Base-by-base conservation (phyloP, 2,329 filamentous ascomycete genomes). In the Cadophora sp. region DNA sequence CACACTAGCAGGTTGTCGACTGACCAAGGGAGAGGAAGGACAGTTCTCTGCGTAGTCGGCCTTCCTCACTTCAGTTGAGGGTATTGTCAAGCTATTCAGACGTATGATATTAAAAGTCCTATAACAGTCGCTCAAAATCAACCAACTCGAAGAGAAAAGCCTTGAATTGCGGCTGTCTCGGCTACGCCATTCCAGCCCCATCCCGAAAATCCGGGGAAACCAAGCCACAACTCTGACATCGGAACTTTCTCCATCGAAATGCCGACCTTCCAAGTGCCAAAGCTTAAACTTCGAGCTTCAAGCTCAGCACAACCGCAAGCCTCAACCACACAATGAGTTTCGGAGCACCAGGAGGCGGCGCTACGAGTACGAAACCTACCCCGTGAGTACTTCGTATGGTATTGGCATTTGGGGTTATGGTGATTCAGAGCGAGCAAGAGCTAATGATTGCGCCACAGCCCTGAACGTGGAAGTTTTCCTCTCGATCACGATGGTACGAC, bases 401-500 rank as follows among this genome's bases (percentile, higher is more conserved):
- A 19, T 19, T 34, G 5, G 5, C 31, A 34, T 6, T 5, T 11
- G 31, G 31, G 31, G 31, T 34, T 11, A 37, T 60, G 16, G 16
- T 19, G 31, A 43, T 26, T 27, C 19, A 9, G 43, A n/a, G 43
- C 5, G 37, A 16, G 16, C 27, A 4, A 22, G 24, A 22, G 37
- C 58, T 31, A 19, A 22, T 34, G n/a, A n/a, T n/a, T n/a, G 24
- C 22, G 48, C 50, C 8, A 12, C 73, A 96, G 93, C 67, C 95
- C 95, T 5, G 92, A 97, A 79, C 90, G 94, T 75, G 95, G 95
- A 66, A 97, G 93, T 76, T 98, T 98, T 77, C 95, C 95, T n/a
- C 88, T 98, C 66, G 95, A 98, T 80, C 94, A 97, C 76, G 94
- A 97, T 79, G 93, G 88, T 90, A 81, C 73, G 79, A 37, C 58